These are phyloP conservation scores for Vigna hirtella DNA, from an alignment of 306 rosid species.

Conservation along the genomic window DNA sequence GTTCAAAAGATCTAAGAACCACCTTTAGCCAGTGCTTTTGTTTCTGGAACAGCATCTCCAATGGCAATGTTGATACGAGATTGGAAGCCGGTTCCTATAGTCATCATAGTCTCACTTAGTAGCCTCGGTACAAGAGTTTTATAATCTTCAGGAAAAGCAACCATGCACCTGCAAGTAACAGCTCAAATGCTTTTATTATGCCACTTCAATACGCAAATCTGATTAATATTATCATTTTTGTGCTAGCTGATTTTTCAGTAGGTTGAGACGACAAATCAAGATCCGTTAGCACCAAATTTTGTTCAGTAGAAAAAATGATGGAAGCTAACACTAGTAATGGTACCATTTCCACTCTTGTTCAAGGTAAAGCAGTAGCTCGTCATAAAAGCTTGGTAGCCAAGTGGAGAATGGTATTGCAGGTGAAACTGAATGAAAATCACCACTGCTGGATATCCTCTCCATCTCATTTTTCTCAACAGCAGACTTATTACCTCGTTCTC, in stretches of 20 bases:
- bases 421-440: slow-evolving; percentile 60
- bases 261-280: slow-evolving; percentile 23
- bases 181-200: slow-evolving; percentile 31
- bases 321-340: slow-evolving; percentile 37
- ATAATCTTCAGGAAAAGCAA: slow-evolving; percentile 94
- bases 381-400: slow-evolving; percentile 94
- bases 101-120: slow-evolving; percentile 81
- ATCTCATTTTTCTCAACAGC: slow-evolving; percentile 66
- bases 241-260: slow-evolving; percentile 23
- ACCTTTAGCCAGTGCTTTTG: slow-evolving; percentile 96
- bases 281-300: slow-evolving; percentile 28
- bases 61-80: slow-evolving; percentile 84
- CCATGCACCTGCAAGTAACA: slow-evolving; percentile 75
- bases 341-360: slow-evolving; percentile 99
- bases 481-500: slow-evolving; percentile 62
- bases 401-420: slow-evolving; percentile 69
- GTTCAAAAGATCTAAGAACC: slow-evolving; percentile 38
- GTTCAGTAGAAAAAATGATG: slow-evolving; percentile 23
- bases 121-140: slow-evolving; percentile 86
- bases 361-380: slow-evolving; percentile 92
- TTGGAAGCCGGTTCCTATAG: slow-evolving; percentile 82
- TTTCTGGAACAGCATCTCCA: slow-evolving; percentile 92
- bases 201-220: slow-evolving; percentile 13
- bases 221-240: slow-evolving; percentile 22
- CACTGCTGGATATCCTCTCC: slow-evolving; percentile 61